These are phyloP conservation scores for Ampelocalamus luodianensis DNA, from an alignment of 176 grass and related monocot species.

Conservation along the genomic window DNA sequence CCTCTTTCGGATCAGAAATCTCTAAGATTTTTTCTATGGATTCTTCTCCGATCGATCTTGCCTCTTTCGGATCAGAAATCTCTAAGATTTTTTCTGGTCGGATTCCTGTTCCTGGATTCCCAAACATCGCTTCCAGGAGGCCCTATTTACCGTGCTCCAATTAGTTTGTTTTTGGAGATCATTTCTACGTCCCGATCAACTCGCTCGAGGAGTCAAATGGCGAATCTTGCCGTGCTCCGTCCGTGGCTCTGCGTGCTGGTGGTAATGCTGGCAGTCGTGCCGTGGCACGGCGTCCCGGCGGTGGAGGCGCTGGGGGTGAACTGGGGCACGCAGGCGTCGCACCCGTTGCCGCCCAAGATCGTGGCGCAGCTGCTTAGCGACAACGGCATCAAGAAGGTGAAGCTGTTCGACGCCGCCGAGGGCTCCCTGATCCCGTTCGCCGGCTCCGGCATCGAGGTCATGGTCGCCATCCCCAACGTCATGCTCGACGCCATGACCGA, in stretches of 20 bases:
- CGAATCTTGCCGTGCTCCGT: not conserved
- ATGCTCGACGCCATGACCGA: constrained; percentile 68
- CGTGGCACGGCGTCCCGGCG: not conserved
- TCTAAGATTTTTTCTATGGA: too few relatives aligned
- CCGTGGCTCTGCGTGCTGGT: constrained; percentile 33
- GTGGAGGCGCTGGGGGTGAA: constrained; percentile 73
- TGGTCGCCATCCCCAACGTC: constrained; percentile 86
- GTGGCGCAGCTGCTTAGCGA: constrained; percentile 72
- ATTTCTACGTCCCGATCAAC: not conserved
- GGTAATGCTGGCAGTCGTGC: not conserved
- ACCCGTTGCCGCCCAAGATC: constrained; percentile 61
- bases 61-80: not conserved
- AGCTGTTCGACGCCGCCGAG: constrained; percentile 86
- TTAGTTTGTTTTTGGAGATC: not conserved
- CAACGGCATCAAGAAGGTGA: constrained; percentile 83
- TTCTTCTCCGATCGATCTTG: not conserved
- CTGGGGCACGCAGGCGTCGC: constrained; percentile 88
- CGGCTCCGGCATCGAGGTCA: constrained; percentile 73
- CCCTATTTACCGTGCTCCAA: not conserved
- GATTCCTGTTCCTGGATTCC: not conserved
- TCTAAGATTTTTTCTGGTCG: too few relatives aligned
- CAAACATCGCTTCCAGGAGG: not conserved
- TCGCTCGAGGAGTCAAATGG: not conserved
- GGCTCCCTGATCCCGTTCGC: constrained; percentile 68
- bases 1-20: too few relatives aligned